Percentiles rank a stretch among this genome's conserved stretches.
Conservation (phyloP, 108 stramenopile genomes). For the Schizochytrium sp. region DNA sequence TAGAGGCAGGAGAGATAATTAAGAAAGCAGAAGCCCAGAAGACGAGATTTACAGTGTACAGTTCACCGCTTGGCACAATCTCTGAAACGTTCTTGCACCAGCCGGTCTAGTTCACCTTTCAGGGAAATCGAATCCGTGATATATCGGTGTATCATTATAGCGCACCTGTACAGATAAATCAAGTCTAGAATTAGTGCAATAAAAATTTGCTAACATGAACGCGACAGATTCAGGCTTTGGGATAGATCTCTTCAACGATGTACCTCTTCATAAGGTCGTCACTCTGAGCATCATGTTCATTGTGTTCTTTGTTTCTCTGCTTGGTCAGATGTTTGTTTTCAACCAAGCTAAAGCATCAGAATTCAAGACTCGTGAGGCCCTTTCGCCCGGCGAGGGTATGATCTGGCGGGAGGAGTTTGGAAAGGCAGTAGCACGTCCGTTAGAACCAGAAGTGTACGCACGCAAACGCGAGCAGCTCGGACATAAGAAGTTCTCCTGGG, state of each 20-base stretch:
- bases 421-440: constrained; percentile 33
- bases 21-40: too few relatives aligned
- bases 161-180: too few relatives aligned
- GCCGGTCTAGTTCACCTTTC: too few relatives aligned
- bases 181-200: too few relatives aligned
- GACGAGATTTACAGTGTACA: too few relatives aligned
- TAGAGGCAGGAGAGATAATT: too few relatives aligned
- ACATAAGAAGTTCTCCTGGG: constrained; percentile 77
- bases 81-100: too few relatives aligned
- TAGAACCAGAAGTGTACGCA: neutral
- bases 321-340: constrained; percentile 18
- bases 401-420: constrained; percentile 60
- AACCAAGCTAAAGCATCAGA: constrained; percentile 1
- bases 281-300: constrained; percentile 15
- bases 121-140: too few relatives aligned
- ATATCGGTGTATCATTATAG: too few relatives aligned
- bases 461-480: neutral
- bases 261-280: neutral
- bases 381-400: constrained; percentile 15
- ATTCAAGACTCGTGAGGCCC: neutral
- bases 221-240: too few relatives aligned
- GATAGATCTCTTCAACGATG: neutral
- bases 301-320: neutral
- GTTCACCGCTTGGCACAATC: too few relatives aligned
- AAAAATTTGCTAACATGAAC: too few relatives aligned